Conservation (phyloP, 352 stramenopile genomes). For the Aphanomyces cochlioides region DNA sequence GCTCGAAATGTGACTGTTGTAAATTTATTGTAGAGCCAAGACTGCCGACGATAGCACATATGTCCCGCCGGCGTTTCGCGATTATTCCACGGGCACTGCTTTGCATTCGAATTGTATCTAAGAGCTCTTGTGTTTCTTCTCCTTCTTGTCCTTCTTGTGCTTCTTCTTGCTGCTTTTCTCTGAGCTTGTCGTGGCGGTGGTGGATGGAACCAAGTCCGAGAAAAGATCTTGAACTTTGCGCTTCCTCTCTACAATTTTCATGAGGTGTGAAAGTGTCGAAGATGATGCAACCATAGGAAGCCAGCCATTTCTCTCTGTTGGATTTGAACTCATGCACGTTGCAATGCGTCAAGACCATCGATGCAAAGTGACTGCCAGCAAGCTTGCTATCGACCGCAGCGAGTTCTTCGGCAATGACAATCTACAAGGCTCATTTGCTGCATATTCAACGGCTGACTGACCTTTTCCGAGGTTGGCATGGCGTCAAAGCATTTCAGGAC, state of each 20-base stretch:
- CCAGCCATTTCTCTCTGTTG: slow-evolving; percentile 72
- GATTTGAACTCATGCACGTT: slow-evolving; percentile 77
- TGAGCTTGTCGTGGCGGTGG: slow-evolving; percentile 26
- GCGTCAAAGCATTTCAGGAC: slow-evolving; percentile 82
- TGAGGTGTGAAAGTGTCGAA: neutral
- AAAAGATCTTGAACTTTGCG: slow-evolving; percentile 76
- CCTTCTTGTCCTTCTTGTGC: slow-evolving; percentile 15
- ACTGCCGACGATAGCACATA: slow-evolving; percentile 77
- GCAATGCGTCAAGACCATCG: slow-evolving; percentile 76
- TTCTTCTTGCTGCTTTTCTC: slow-evolving; percentile 26
- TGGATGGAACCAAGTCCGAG: slow-evolving; percentile 56
- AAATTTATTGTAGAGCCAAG: slow-evolving; percentile 40
- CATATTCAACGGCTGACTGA: neutral
- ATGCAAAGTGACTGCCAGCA: slow-evolving; percentile 71
- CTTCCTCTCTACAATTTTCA: slow-evolving; percentile 44
- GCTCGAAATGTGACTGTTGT: neutral
- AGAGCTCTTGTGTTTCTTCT: slow-evolving; percentile 34
- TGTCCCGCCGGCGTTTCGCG: slow-evolving; percentile 77
- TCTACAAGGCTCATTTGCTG: neutral
- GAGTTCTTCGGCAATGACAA: slow-evolving; percentile 64
- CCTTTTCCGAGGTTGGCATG: slow-evolving; percentile 56
- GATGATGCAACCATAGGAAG: slow-evolving; percentile 44
- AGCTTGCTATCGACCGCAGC: slow-evolving; percentile 66
- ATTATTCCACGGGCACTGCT: slow-evolving; percentile 74
- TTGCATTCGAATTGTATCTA: slow-evolving; percentile 74